Evolutionary conservation across 345 rosid genomes (phyloP), one percentile per base, ranked within the genome.

Genomic region (Salix viminalis): DNA sequence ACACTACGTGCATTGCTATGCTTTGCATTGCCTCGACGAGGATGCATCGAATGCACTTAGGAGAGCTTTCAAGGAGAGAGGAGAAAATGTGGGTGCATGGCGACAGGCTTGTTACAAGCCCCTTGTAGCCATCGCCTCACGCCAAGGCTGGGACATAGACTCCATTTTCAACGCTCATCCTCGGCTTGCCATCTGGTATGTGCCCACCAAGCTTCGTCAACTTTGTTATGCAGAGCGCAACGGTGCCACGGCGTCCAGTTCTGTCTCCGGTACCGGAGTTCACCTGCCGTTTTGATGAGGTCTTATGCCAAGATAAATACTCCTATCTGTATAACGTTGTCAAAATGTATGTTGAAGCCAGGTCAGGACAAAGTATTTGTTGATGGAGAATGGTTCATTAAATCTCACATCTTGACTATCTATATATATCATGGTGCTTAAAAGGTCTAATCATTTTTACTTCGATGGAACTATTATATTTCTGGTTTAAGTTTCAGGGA

Each of bases 1-100:
- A 76, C 98, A 93, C 80, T 96, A 96, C 75, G 99, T 96, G 62
- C 99, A 96, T 15, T 96, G 99, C 88, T 96, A 96, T 66, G 98
- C 99, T 2, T 85, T 96, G 16, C 99, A 96, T 70, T 93, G 98
- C 73, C 88, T 96, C 4, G 99, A 96, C 81, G 94, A 92, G 90
- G 92, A 90, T 3, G 90, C 89, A 0, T 96, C 99, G 1, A 89
- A 96, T 72, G 88, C 90, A 7, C 84, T 96, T 42, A 80, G 99
- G 81, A 82, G 90, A 72, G 88, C 84, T 41, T 93, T 88, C 84
- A 96, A 93, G 88, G 97, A 96, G 81, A 89, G 97, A 67, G 97
- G 99, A 11, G 98, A 93, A 81, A 93, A 93, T 77, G 97, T 93
- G 10, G 99, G 99, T 19, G 94, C 98, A 0, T 96, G 99, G 99